Percentiles rank a stretch among this genome's conserved stretches.
Evolutionary conservation across 345 rosid species (phyloP).

Genomic region (Erodium maritimum): DNA sequence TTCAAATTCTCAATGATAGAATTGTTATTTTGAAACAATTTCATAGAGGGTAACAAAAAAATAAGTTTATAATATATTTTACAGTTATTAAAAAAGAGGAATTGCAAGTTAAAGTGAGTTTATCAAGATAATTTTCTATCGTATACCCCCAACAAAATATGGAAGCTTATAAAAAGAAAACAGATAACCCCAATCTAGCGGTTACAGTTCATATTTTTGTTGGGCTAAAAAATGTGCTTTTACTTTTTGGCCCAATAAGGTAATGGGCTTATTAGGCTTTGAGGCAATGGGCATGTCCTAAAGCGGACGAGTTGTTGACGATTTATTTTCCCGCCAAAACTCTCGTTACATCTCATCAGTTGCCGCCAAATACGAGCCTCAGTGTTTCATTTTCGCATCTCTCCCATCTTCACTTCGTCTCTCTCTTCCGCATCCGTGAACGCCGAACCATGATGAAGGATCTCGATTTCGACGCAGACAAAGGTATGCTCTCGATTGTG

Average conservation of each 20-base stretch:
- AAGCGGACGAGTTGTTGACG: neutral
- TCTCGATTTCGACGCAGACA: conserved; percentile 46
- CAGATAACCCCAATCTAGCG: too few relatives aligned
- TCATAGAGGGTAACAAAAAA: too few relatives aligned
- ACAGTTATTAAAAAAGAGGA: too few relatives aligned
- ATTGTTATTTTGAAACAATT: too few relatives aligned
- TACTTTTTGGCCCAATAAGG: neutral
- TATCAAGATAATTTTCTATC: too few relatives aligned
- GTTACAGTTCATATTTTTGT: too few relatives aligned
- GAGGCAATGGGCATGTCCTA: neutral
- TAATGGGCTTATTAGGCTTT: neutral
- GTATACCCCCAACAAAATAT: too few relatives aligned
- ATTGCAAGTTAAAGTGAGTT: too few relatives aligned
- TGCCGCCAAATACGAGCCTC: conserved; percentile 9
- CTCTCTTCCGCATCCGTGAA: neutral
- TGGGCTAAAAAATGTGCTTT: too few relatives aligned
- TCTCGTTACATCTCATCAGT: neutral
- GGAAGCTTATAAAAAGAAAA: too few relatives aligned
- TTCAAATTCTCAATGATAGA: too few relatives aligned
- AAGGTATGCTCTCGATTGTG: conserved; percentile 22
- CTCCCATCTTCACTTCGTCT: neutral
- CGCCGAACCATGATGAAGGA: conserved; percentile 58
- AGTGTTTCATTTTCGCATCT: neutral
- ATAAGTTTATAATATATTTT: too few relatives aligned
- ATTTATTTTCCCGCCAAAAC: conserved; percentile 50